A percentile compares a stretch with the other conserved stretches of the same genome.
Evolutionary conservation across 192 early-diverging fungal species (phyloP).

Genomic region (Cladochytrium replicatum): DNA sequence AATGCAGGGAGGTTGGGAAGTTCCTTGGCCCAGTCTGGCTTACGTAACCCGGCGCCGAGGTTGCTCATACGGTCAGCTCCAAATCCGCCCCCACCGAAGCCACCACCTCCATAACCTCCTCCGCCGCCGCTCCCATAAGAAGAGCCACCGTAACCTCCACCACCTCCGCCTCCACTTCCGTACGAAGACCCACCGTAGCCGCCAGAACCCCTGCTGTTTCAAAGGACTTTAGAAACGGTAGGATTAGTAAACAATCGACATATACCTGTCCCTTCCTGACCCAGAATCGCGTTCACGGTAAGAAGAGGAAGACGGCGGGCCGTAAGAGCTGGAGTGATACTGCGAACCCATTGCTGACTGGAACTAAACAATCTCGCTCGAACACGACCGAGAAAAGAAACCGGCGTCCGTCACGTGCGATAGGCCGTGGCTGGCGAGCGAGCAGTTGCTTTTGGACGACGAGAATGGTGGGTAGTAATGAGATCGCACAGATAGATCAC

Average conservation of each 20-base stretch:
- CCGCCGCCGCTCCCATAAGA: constrained; percentile 33
- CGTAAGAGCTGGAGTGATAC: too few species aligned
- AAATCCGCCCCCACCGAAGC: constrained; percentile 13
- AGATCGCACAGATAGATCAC: too few species aligned
- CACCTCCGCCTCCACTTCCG: constrained; percentile 30
- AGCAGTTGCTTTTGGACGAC: too few species aligned
- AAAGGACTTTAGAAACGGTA: not conserved
- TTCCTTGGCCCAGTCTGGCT: constrained; percentile 56
- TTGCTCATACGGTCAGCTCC: constrained; percentile 34
- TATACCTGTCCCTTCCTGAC: too few species aligned
- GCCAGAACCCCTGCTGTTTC: constrained; percentile 1
- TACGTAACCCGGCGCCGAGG: constrained; percentile 46
- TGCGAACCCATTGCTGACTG: too few species aligned
- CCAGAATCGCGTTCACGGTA: too few species aligned
- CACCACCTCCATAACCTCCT: constrained; percentile 24
- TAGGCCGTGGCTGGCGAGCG: too few species aligned
- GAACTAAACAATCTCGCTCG: too few species aligned
- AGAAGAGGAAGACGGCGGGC: too few species aligned
- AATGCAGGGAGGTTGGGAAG: constrained; percentile 56
- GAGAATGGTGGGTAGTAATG: too few species aligned
- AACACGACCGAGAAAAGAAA: too few species aligned
- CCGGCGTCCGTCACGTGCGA: too few species aligned
- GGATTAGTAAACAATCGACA: constrained; percentile 1
- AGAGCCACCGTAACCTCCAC: constrained; percentile 22
- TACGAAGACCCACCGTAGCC: constrained; percentile 21